Conservation (phyloP, 768 basidiomycete species). For the Coprinopsis marcescibilis region DNA sequence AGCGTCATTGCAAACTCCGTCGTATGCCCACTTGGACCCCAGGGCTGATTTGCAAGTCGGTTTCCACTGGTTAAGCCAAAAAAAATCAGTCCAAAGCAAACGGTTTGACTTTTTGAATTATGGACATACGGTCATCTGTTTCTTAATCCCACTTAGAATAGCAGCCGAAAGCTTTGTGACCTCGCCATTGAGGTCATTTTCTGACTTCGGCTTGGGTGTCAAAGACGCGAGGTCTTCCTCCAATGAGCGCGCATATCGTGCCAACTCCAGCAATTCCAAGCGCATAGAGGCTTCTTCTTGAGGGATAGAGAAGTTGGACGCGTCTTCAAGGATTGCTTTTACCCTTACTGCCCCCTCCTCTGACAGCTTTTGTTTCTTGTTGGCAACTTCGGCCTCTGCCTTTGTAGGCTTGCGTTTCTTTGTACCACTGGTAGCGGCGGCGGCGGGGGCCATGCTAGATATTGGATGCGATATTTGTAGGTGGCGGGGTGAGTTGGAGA, state of each 20-base stretch:
- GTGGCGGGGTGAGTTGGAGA: no score
- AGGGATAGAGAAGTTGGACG: conserved; percentile 29
- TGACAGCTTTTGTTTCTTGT: conserved; percentile 27
- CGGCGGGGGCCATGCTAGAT: neutral
- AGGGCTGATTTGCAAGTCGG: conserved; percentile 40
- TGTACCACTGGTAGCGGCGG: conserved; percentile 11
- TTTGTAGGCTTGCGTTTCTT: conserved; percentile 36
- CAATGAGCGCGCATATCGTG: conserved; percentile 22
- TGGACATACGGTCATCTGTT: conserved; percentile 40
- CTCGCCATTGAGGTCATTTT: conserved; percentile 33
- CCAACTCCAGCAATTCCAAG: conserved; percentile 15
- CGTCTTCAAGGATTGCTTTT: conserved; percentile 32
- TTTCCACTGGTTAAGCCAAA: conserved; percentile 42
- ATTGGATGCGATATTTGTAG: neutral
- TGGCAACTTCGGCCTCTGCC: conserved; percentile 17
- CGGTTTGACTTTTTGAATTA: neutral
- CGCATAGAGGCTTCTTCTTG: conserved; percentile 22
- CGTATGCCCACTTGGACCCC: conserved; percentile 47
- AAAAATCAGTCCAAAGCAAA: conserved; percentile 4
- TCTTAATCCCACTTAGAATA: conserved; percentile 42
- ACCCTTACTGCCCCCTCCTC: conserved; percentile 17
- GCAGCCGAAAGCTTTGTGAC: conserved; percentile 41
- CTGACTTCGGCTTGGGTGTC: conserved; percentile 28
- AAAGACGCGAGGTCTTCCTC: conserved; percentile 20
- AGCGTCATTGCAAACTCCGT: conserved; percentile 44